Percentiles rank a stretch among this genome's conserved stretches.
These are phyloP conservation scores for Gossypium laxum DNA, from an alignment of 441 rosid species.

Conservation along the genomic window DNA sequence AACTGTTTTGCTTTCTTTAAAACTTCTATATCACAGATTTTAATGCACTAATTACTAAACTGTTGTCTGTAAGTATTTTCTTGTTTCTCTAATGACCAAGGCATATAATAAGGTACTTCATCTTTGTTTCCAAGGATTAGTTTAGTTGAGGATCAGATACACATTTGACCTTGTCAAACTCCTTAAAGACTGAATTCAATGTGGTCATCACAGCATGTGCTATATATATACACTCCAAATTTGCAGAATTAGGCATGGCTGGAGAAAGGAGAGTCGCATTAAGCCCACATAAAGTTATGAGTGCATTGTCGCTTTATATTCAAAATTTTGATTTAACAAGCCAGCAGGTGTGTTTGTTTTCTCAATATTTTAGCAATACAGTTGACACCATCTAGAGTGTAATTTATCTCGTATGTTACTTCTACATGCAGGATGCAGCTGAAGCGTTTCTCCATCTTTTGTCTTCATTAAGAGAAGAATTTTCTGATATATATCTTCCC, in stretches of 20 bases:
- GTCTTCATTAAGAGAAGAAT: slow-evolving; percentile 65
- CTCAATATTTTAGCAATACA: slow-evolving; percentile 6
- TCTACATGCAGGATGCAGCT: slow-evolving; percentile 58
- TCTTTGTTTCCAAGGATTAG: not conserved
- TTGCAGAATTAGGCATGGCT: slow-evolving; percentile 38
- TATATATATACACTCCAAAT: not conserved
- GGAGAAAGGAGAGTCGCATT: slow-evolving; percentile 35
- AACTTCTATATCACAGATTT: not conserved
- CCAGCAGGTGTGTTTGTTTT: slow-evolving; percentile 51
- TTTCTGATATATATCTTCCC: slow-evolving; percentile 45
- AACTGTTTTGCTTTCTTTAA: not conserved
- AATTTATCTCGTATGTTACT: slow-evolving; percentile 19
- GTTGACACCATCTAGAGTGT: not conserved
- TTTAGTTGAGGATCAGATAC: not conserved
- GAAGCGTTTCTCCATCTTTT: slow-evolving; percentile 84
- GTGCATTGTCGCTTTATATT: slow-evolving; percentile 44
- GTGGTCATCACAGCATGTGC: not conserved
- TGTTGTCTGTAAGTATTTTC: not conserved
- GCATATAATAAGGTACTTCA: not conserved
- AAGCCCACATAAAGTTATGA: slow-evolving; percentile 65
- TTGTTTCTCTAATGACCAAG: not conserved
- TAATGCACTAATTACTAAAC: not conserved
- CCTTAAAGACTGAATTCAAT: not conserved
- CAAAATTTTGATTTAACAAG: slow-evolving; percentile 58
- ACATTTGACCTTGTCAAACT: not conserved